Evolutionary conservation across 345 rosid genomes (phyloP).

Genomic region (Eucalyptus viminalis): DNA sequence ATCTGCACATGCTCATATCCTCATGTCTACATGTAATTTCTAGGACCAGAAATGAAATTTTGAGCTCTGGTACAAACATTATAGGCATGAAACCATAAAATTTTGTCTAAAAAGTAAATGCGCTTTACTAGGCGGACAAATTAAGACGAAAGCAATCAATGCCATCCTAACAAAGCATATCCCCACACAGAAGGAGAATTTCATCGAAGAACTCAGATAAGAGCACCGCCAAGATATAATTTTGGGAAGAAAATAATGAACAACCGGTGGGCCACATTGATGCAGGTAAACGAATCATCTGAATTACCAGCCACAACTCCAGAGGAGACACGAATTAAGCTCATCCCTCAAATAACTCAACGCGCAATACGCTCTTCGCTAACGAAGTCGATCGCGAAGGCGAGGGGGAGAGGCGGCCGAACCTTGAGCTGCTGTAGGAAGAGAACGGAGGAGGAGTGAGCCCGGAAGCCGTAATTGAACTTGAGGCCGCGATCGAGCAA

Average conservation of each 20-base stretch:
- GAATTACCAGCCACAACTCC: neutral
- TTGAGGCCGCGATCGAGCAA: constrained; percentile 95
- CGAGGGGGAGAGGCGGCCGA: neutral
- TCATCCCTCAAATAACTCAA: neutral
- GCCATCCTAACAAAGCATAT: neutral
- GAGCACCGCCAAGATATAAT: neutral
- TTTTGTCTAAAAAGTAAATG: neutral
- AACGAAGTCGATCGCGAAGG: neutral
- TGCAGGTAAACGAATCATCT: neutral
- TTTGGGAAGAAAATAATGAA: neutral
- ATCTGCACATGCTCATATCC: neutral
- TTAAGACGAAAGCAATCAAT: neutral
- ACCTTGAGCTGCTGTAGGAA: constrained; percentile 98
- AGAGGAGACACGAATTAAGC: neutral
- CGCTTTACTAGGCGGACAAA: neutral
- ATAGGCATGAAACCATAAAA: neutral
- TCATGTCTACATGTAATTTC: neutral
- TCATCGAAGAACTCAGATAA: neutral
- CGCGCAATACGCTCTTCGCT: neutral
- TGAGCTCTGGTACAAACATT: neutral
- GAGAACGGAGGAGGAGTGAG: constrained; percentile 73
- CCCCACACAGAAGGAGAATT: neutral
- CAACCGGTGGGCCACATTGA: neutral
- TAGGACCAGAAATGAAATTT: neutral
- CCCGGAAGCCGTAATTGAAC: constrained; percentile 75